These are phyloP conservation scores for Paracamarosporium sp. DNA, from an alignment of 2,329 filamentous ascomycete species.

Conservation along the genomic window DNA sequence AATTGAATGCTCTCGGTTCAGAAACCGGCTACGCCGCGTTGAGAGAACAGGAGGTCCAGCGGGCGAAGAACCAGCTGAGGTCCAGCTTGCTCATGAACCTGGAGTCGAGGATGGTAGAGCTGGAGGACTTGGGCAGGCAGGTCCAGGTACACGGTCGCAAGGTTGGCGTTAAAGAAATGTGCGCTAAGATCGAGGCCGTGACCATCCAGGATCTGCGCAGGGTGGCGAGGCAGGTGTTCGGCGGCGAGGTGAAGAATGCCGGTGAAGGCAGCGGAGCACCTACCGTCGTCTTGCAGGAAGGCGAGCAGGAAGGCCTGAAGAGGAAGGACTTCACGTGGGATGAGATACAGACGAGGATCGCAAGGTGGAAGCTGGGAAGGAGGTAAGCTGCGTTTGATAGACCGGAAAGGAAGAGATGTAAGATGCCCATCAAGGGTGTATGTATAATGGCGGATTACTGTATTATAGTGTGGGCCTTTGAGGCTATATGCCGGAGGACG, in stretches of 20 bases:
- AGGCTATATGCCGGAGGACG: neutral
- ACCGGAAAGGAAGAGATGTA: constrained; percentile 1
- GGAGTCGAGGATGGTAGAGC: constrained; percentile 94
- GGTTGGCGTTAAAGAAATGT: constrained; percentile 93
- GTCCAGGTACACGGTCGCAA: constrained; percentile 97
- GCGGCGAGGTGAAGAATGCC: constrained; percentile 75
- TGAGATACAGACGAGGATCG: constrained; percentile 86
- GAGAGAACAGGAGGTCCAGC: constrained; percentile 77
- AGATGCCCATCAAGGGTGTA: constrained; percentile 3
- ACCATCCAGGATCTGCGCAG: constrained; percentile 81
- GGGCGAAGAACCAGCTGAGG: constrained; percentile 96
- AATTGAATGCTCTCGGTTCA: constrained; percentile 78
- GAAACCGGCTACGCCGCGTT: constrained; percentile 77
- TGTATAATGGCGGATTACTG: constrained; percentile 4
- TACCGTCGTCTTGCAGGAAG: constrained; percentile 94
- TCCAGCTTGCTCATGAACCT: constrained; percentile 95
- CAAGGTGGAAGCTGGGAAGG: constrained; percentile 80
- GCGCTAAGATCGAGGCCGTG: constrained; percentile 79
- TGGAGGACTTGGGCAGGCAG: constrained; percentile 93
- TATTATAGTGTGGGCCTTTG: neutral
- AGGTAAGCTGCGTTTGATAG: constrained; percentile 42
- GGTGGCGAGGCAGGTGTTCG: constrained; percentile 80
- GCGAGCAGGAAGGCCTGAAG: constrained; percentile 73
- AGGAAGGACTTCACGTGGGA: constrained; percentile 79
- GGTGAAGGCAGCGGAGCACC: constrained; percentile 85